Evolutionary conservation across 306 rosid genomes (phyloP).

Genomic region (Boehmeria nivea): DNA sequence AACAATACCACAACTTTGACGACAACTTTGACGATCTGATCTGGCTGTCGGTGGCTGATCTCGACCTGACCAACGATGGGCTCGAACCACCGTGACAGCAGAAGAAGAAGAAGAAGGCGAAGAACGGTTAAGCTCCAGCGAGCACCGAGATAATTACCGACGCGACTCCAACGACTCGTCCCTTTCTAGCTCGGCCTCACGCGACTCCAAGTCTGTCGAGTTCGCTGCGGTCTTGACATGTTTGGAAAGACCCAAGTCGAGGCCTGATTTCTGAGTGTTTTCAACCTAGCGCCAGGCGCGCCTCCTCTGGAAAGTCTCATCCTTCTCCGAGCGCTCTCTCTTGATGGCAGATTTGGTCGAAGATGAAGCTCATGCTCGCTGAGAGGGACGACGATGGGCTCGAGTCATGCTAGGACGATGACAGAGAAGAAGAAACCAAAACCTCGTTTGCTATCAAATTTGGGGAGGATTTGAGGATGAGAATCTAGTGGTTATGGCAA

Average conservation of each 20-base stretch:
- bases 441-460: too few relatives aligned
- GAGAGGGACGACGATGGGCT: constrained; percentile 68
- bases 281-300: constrained; percentile 80
- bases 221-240: neutral
- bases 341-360: constrained; percentile 85
- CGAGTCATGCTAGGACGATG: constrained; percentile 24
- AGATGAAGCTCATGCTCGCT: constrained; percentile 78
- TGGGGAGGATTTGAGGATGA: constrained; percentile 33
- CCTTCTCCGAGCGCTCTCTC: constrained; percentile 68
- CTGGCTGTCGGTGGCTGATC: too few relatives aligned
- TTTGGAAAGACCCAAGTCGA: constrained; percentile 1
- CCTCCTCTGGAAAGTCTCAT: constrained; percentile 77
- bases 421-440: constrained; percentile 32
- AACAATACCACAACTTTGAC: too few relatives aligned
- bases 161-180: too few relatives aligned
- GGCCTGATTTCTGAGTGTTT: constrained; percentile 8
- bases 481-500: constrained; percentile 30
- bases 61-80: too few relatives aligned
- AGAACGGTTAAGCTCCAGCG: too few relatives aligned
- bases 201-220: neutral
- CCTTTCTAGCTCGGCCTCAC: constrained; percentile 1
- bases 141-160: too few relatives aligned
- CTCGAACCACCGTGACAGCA: too few relatives aligned
- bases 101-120: too few relatives aligned
- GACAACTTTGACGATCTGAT: too few relatives aligned